phyloP scores from a whole-genome alignment of 2,329 filamentous ascomycete genomes.

The Scorias spongiosa region DNA sequence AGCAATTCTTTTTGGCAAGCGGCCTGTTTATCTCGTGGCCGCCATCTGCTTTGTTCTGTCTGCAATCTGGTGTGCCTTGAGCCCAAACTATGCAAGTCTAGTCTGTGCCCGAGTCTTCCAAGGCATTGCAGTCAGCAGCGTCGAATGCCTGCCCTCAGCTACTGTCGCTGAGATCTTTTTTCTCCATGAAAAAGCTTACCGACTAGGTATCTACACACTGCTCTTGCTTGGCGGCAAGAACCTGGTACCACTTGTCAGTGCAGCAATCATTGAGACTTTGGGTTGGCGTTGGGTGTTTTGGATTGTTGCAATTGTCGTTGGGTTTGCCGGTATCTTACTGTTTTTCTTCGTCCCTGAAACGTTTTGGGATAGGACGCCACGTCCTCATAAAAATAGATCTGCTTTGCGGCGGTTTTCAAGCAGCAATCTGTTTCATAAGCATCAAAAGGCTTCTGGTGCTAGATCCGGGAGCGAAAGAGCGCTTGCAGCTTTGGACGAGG shows the following conservation, averaged over 20 bases:
- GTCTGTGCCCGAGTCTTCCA: slow-evolving; percentile 73
- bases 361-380: slow-evolving; percentile 80
- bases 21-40: slow-evolving; percentile 72
- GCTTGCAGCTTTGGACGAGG: not conserved
- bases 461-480: not conserved
- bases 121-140: slow-evolving; percentile 73
- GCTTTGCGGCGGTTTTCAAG: not conserved
- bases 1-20: slow-evolving; percentile 79
- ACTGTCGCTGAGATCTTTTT: slow-evolving; percentile 96
- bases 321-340: slow-evolving; percentile 51
- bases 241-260: slow-evolving; percentile 71
- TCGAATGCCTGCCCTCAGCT: slow-evolving; percentile 83
- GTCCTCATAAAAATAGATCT: slow-evolving; percentile 24
- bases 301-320: slow-evolving; percentile 71
- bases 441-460: not conserved
- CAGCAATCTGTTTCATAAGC: not conserved
- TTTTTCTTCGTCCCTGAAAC: slow-evolving; percentile 91
- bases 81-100: slow-evolving; percentile 65
- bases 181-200: slow-evolving; percentile 81
- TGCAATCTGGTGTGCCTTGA: slow-evolving; percentile 73
- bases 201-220: slow-evolving; percentile 84
- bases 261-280: slow-evolving; percentile 61
- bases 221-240: slow-evolving; percentile 76
- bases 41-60: slow-evolving; percentile 63
- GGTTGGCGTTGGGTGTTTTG: slow-evolving; percentile 51